These are phyloP conservation scores for Cutaneotrichosporon daszewskae DNA, from an alignment of 1,284 basidiomycete genomes.

Conservation along the genomic window DNA sequence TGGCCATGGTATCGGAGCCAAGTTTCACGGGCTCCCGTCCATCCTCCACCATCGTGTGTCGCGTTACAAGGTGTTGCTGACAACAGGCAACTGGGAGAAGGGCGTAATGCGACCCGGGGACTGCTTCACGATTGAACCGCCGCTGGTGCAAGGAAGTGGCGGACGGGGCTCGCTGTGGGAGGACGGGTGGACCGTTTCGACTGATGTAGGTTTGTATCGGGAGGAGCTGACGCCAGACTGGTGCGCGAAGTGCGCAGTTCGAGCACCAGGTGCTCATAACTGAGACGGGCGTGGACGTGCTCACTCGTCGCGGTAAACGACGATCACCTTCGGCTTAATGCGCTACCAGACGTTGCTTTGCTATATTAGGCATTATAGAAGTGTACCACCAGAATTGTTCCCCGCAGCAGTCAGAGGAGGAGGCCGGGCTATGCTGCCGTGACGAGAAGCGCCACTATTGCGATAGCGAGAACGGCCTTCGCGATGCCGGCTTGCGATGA, in stretches of 20 bases:
- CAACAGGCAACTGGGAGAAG: conserved; percentile 66
- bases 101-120: conserved; percentile 73
- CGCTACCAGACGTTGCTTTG: too few species aligned
- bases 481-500: too few species aligned
- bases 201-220: conserved; percentile 60
- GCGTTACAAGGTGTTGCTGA: not conserved
- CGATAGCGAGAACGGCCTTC: too few species aligned
- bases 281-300: conserved; percentile 60
- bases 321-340: not conserved
- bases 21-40: conserved; percentile 79
- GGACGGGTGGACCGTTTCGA: conserved; percentile 82
- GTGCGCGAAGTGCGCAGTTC: conserved; percentile 72
- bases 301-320: conserved; percentile 56
- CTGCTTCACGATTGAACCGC: conserved; percentile 86
- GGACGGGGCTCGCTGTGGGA: conserved; percentile 68
- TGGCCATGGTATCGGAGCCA: conserved; percentile 73
- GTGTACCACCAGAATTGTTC: too few species aligned
- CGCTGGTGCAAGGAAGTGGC: conserved; percentile 65
- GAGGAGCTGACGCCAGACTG: conserved; percentile 45
- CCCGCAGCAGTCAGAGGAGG: too few species aligned
- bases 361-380: too few species aligned
- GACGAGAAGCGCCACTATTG: too few species aligned
- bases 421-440: too few species aligned
- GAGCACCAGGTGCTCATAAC: conserved; percentile 85
- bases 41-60: conserved; percentile 64